Percentiles rank a stretch among this genome's conserved stretches.
Conservation (phyloP, 306 rosid species). For the Trichosanthes cucumerina region DNA sequence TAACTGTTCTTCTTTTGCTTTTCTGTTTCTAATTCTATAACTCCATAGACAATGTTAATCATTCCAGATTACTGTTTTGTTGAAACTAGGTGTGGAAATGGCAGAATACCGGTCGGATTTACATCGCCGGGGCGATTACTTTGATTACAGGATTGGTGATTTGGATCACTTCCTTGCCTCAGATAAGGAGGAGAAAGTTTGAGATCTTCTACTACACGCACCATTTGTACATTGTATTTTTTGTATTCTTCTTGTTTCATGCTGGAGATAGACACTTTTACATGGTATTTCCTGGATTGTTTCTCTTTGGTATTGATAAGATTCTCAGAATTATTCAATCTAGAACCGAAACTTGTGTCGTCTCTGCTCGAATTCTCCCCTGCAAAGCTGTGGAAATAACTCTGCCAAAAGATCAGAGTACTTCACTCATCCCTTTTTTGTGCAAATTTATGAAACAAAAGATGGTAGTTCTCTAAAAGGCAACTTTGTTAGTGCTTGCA, state of each 20-base stretch:
- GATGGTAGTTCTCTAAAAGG: not conserved
- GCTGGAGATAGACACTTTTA: conserved; percentile 86
- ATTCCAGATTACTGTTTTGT: conserved; percentile 3
- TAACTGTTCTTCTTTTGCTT: conserved; percentile 15
- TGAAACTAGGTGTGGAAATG: conserved; percentile 55
- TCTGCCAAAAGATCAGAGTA: conserved; percentile 77
- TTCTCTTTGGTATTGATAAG: conserved; percentile 79
- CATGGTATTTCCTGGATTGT: conserved; percentile 59
- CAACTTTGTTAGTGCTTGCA: conserved; percentile 16
- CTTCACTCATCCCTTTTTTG: not conserved
- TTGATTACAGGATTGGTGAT: conserved; percentile 51
- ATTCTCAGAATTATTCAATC: conserved; percentile 66
- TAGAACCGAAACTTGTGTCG: conserved; percentile 53
- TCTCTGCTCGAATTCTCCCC: conserved; percentile 56
- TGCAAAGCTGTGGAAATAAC: conserved; percentile 52
- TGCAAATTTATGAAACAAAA: not conserved
- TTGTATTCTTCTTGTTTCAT: conserved; percentile 82
- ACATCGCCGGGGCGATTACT: conserved; percentile 71
- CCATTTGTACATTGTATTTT: conserved; percentile 65
- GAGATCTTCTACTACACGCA: conserved; percentile 83
- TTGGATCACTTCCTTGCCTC: conserved; percentile 83
- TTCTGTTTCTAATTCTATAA: not conserved
- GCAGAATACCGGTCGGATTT: conserved; percentile 77
- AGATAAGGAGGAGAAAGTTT: conserved; percentile 61
- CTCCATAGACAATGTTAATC: not conserved